Evolutionary conservation across 2,329 filamentous ascomycete genomes (phyloP).

Genomic region (Didymella pinodella): DNA sequence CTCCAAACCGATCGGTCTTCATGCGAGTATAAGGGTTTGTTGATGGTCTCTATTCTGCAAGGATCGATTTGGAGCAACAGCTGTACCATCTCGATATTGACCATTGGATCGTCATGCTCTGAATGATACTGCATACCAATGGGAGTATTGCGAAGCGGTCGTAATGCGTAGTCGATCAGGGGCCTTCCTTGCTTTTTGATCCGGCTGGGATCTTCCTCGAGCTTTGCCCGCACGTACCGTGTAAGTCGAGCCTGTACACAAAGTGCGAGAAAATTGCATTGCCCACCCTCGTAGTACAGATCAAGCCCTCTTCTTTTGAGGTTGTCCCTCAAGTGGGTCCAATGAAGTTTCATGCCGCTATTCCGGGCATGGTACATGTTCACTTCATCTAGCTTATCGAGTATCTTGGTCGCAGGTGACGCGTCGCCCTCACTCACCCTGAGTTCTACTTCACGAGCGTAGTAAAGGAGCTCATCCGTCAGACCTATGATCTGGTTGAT

Average conservation of each 20-base stretch:
- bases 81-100: slow-evolving; percentile 19
- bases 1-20: not conserved
- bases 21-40: not conserved
- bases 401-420: not conserved
- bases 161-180: slow-evolving; percentile 27
- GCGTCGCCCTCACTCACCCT: not conserved
- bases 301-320: not conserved
- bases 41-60: not conserved
- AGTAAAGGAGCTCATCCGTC: not conserved
- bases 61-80: not conserved
- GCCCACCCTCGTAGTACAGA: not conserved
- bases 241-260: not conserved
- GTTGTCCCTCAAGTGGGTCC: not conserved
- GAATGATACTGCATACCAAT: slow-evolving; percentile 21
- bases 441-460: not conserved
- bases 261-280: not conserved
- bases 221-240: not conserved
- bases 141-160: slow-evolving; percentile 4
- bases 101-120: slow-evolving; percentile 14
- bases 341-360: not conserved
- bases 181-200: slow-evolving; percentile 6
- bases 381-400: not conserved
- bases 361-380: not conserved
- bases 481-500: slow-evolving; percentile 1
- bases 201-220: not conserved